A percentile compares a stretch with the other conserved stretches of the same genome.
These are phyloP conservation scores for Pleurotus citrinopileatus DNA, from an alignment of 768 basidiomycete genomes.

Conservation along the genomic window DNA sequence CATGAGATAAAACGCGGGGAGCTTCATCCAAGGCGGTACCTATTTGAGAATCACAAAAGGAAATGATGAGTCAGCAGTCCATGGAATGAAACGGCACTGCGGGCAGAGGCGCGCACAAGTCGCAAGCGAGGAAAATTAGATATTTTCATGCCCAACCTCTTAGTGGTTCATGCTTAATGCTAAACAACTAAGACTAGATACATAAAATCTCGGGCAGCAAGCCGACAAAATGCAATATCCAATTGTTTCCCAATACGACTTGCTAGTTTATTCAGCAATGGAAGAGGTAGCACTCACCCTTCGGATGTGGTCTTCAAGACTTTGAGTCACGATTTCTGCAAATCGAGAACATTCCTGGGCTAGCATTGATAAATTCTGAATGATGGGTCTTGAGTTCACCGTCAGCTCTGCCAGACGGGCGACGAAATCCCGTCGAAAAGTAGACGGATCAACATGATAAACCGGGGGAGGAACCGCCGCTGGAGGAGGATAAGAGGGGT, in stretches of 20 bases:
- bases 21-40: constrained; percentile 88
- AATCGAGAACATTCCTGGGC: constrained; percentile 85
- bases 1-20: constrained; percentile 92
- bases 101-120: constrained; percentile 12
- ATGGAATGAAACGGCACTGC: constrained; percentile 29
- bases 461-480: constrained; percentile 32
- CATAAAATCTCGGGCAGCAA: constrained; percentile 30
- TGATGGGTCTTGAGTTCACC: constrained; percentile 93
- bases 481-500: constrained; percentile 37
- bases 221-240: neutral
- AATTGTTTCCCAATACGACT: constrained; percentile 10
- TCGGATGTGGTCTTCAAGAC: constrained; percentile 81
- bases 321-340: constrained; percentile 76
- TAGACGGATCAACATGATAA: constrained; percentile 59
- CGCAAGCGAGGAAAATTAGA: constrained; percentile 23
- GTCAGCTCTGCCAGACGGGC: constrained; percentile 76
- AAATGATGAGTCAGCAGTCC: constrained; percentile 72
- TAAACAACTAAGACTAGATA: constrained; percentile 40
- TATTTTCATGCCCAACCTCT: constrained; percentile 7
- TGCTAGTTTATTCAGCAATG: constrained; percentile 2
- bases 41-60: constrained; percentile 39
- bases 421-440: constrained; percentile 78
- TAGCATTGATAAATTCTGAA: constrained; percentile 88
- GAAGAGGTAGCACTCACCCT: constrained; percentile 64
- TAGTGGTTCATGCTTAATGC: constrained; percentile 37